Base-by-base conservation (phyloP, 345 rosid species). In the Citrus reticulata region DNA sequence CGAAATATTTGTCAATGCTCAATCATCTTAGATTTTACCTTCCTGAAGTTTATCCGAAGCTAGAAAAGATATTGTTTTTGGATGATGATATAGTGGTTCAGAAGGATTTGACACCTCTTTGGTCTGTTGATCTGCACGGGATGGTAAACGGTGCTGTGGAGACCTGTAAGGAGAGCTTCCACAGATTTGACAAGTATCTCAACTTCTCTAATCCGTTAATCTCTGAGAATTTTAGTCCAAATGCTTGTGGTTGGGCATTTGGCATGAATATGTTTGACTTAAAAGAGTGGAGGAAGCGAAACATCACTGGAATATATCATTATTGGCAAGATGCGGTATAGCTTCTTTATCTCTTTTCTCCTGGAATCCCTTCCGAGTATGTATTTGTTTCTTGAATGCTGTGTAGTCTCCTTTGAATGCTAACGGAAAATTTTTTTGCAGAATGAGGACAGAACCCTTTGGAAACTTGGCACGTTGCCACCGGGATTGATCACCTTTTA, bases 251-350 rank as follows among this genome's bases (percentile, higher is more conserved):
- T 63, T 96, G 99, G 98, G 98, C 99, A 67, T 96, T 89, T 81
- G 99, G 99, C 30, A 96, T 93, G 99, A 96, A 96, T 81, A 96
- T 96, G 77, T 96, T 96, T 73, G 99, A 96, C 91, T 88, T 96
- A 86, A 91, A 84, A 81, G 93, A 94, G 86, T 96, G 98, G 98
- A 93, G 78, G 86, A 91, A 86, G 85, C 85, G 82, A 75, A 94
- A 96, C 83, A 92, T 93, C 68, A 94, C 99, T 2, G 95, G 93
- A 75, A 94, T 96, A 81, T 96, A 94, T 86, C 98, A 96, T 79
- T 78, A 84, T 66, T 94, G 99, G 99, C 99, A 96, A 89, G 97
- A 94, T 87, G 72, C 87, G 98, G 99, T 93, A 89, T 84, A 70
- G 58, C 60, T 60, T 75, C 74, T 64, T 35, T 9, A 1, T 58